A percentile compares a stretch with the other conserved stretches of the same genome.
phyloP scores from a whole-genome alignment of 129 eudicot genomes.

The Mikania micrantha region DNA sequence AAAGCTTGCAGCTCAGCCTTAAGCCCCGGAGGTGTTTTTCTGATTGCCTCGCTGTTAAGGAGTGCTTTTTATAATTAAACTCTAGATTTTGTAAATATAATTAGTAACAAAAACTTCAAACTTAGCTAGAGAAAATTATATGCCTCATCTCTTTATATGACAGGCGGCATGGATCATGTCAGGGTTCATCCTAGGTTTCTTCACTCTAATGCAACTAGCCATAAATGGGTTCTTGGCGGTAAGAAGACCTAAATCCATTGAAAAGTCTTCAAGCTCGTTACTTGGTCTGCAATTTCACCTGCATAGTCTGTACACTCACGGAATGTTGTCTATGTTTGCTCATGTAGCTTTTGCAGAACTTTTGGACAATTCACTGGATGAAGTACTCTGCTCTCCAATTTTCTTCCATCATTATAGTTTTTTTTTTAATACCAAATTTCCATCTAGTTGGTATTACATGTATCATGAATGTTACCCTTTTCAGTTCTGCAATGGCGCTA shows the following conservation, averaged over 20 bases:
- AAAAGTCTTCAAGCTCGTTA: slow-evolving; percentile 6
- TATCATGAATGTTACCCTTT: neutral
- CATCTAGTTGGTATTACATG: neutral
- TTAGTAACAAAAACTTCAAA: neutral
- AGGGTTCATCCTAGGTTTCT: slow-evolving; percentile 94
- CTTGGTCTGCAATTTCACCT: neutral
- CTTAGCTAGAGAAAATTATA: neutral
- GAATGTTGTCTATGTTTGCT: neutral
- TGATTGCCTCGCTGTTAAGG: too few species aligned
- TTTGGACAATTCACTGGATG: slow-evolving; percentile 89
- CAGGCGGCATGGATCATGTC: slow-evolving; percentile 97
- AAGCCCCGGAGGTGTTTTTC: too few species aligned
- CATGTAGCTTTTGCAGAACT: slow-evolving; percentile 90
- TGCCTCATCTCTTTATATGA: slow-evolving; percentile 3
- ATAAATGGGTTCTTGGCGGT: slow-evolving; percentile 99
- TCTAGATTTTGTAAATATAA: neutral
- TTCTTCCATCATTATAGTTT: neutral
- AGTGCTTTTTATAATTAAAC: too few species aligned
- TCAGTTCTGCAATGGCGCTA: slow-evolving; percentile 82
- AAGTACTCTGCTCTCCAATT: slow-evolving; percentile 42
- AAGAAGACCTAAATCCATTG: slow-evolving; percentile 10
- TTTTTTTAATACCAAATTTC: neutral
- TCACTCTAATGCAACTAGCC: slow-evolving; percentile 97
- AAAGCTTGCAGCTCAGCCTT: too few species aligned
- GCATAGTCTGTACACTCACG: slow-evolving; percentile 9